Conservation (phyloP, 2,329 filamentous ascomycete species). For the Colletotrichum scovillei region DNA sequence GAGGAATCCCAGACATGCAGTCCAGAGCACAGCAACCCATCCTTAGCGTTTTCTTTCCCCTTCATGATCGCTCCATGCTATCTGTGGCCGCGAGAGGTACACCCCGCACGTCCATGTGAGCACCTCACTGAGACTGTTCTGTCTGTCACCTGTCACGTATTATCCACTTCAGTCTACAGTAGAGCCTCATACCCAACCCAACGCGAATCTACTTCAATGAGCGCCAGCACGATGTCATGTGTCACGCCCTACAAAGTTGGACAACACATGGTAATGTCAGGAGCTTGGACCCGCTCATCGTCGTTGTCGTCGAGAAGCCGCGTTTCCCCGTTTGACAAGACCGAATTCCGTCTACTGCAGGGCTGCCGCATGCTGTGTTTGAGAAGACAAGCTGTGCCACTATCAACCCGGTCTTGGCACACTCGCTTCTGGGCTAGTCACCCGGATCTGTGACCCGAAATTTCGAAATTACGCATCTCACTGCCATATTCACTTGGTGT, state of each 20-base stretch:
- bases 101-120: slow-evolving; percentile 12
- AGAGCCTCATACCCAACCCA: not conserved
- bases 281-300: not conserved
- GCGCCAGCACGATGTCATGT: not conserved
- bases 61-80: not conserved
- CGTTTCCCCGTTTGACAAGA: not conserved
- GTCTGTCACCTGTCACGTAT: slow-evolving; percentile 4
- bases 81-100: not conserved
- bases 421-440: not conserved
- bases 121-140: not conserved
- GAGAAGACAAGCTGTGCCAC: not conserved
- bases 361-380: slow-evolving; percentile 9
- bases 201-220: not conserved
- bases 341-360: not conserved
- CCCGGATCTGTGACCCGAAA: not conserved
- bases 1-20: slow-evolving; percentile 1
- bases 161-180: too few relatives aligned
- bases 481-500: not conserved
- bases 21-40: not conserved
- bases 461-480: not conserved
- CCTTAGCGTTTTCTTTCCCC: slow-evolving; percentile 1
- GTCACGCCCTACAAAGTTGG: not conserved
- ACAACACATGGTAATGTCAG: not conserved
- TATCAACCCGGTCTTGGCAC: not conserved
- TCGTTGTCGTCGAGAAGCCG: not conserved